phyloP scores from a whole-genome alignment of 768 basidiomycete species.

The Lyophyllum semitale region DNA sequence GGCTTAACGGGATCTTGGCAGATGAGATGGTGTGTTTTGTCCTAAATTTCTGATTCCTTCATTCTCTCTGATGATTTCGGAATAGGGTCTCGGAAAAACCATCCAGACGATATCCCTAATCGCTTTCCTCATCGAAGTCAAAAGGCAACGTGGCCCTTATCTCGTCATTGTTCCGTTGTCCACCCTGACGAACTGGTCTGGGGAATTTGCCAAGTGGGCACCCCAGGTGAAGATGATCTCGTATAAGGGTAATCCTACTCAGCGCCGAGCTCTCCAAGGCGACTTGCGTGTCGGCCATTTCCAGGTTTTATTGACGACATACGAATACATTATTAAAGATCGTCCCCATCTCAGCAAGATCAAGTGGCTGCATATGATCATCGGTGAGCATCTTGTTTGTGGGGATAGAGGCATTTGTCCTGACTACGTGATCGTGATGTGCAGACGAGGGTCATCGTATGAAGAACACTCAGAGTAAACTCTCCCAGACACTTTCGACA shows the following conservation, averaged over 20 bases:
- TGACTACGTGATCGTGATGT: not conserved
- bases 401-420: not conserved
- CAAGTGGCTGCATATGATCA: conserved; percentile 98
- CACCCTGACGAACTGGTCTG: conserved; percentile 96
- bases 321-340: conserved; percentile 98
- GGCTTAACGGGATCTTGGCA: conserved; percentile 90
- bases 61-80: conserved; percentile 10
- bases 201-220: conserved; percentile 98
- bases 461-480: conserved; percentile 93
- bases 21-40: conserved; percentile 78
- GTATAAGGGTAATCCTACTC: conserved; percentile 90
- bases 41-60: not conserved
- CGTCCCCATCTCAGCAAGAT: conserved; percentile 86
- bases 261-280: conserved; percentile 75
- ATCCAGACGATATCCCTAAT: conserved; percentile 96
- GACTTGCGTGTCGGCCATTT: conserved; percentile 82
- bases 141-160: conserved; percentile 91
- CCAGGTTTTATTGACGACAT: conserved; percentile 92
- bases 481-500: conserved; percentile 85
- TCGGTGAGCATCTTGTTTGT: conserved; percentile 54
- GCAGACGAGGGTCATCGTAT: conserved; percentile 95
- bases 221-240: conserved; percentile 77
- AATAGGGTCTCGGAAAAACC: conserved; percentile 91
- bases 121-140: conserved; percentile 89
- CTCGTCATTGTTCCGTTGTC: conserved; percentile 95